A percentile compares a stretch with the other conserved stretches of the same genome.
These are phyloP conservation scores for Cicer pinnatifidum DNA, from an alignment of 306 rosid species.

Conservation along the genomic window DNA sequence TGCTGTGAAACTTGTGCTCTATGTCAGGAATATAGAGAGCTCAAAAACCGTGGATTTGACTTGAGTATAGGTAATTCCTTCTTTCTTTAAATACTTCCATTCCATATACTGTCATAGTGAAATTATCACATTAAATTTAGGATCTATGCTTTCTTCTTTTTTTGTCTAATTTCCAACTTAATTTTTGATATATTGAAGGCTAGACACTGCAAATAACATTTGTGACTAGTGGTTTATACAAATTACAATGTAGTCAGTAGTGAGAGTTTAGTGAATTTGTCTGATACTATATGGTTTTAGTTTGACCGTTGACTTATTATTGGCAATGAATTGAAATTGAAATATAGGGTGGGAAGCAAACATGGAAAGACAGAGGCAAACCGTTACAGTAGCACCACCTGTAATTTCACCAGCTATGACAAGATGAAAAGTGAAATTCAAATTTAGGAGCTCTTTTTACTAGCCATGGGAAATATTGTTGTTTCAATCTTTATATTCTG, in stretches of 20 bases:
- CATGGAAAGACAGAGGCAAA: conserved; percentile 53
- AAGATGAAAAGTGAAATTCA: conserved; percentile 44
- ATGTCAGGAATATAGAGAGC: conserved; percentile 78
- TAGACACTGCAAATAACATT: too few species aligned
- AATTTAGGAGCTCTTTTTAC: neutral
- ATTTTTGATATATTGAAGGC: neutral
- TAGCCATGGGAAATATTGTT: conserved; percentile 6
- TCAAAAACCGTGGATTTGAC: conserved; percentile 63
- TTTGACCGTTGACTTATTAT: neutral
- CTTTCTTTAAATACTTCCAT: neutral
- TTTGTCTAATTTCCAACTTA: neutral
- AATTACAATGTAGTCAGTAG: too few species aligned
- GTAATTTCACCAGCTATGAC: conserved; percentile 49
- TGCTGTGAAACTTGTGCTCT: conserved; percentile 71
- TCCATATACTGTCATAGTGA: neutral
- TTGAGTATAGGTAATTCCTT: conserved; percentile 61
- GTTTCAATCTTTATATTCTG: conserved; percentile 28
- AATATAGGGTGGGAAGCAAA: conserved; percentile 72
- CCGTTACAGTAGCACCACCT: conserved; percentile 46
- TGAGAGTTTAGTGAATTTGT: neutral
- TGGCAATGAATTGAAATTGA: conserved; percentile 30
- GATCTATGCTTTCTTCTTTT: neutral
- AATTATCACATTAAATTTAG: neutral
- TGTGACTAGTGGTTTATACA: too few species aligned
- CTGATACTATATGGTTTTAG: neutral